Conservation (phyloP, 441 rosid genomes). For the Pelargonium australe region DNA sequence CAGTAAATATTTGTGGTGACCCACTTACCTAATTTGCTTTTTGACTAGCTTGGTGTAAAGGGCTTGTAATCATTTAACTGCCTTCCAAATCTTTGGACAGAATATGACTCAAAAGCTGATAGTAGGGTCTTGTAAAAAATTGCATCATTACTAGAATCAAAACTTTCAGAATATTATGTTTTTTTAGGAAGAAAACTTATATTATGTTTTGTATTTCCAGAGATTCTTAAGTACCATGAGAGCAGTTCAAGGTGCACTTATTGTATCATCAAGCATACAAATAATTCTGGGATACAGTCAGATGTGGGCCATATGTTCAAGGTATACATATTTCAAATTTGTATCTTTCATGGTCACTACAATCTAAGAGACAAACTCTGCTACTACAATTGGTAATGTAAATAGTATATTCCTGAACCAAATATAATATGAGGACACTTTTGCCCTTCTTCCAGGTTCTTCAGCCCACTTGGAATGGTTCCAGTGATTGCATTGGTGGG, state of each 20-base stretch:
- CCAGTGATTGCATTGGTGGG: conserved; percentile 92
- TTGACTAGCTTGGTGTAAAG: background rate
- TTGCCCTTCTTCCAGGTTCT: conserved; percentile 57
- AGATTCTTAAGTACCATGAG: conserved; percentile 90
- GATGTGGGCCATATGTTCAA: conserved; percentile 92
- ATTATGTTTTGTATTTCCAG: conserved; percentile 30
- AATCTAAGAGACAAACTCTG: conserved; percentile 2
- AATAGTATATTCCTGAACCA: background rate
- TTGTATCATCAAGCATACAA: conserved; percentile 93
- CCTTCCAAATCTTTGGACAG: background rate
- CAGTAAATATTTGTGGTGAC: conserved; percentile 33
- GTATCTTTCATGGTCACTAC: conserved; percentile 2
- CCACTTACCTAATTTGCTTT: conserved; percentile 22
- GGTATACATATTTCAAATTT: conserved; percentile 37
- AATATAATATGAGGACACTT: conserved; percentile 1
- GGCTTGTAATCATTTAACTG: background rate
- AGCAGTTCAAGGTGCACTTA: conserved; percentile 98
- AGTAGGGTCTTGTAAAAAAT: too few relatives aligned
- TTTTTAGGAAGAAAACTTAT: background rate
- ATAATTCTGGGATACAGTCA: conserved; percentile 95
- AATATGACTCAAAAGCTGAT: too few relatives aligned
- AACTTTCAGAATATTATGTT: background rate
- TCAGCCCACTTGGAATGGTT: conserved; percentile 97
- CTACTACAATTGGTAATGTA: background rate
- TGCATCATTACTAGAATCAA: too few relatives aligned